Percentiles rank a stretch among this genome's conserved stretches.
phyloP scores from a whole-genome alignment of 1,284 basidiomycete genomes.

The Puccinia triticina region DNA sequence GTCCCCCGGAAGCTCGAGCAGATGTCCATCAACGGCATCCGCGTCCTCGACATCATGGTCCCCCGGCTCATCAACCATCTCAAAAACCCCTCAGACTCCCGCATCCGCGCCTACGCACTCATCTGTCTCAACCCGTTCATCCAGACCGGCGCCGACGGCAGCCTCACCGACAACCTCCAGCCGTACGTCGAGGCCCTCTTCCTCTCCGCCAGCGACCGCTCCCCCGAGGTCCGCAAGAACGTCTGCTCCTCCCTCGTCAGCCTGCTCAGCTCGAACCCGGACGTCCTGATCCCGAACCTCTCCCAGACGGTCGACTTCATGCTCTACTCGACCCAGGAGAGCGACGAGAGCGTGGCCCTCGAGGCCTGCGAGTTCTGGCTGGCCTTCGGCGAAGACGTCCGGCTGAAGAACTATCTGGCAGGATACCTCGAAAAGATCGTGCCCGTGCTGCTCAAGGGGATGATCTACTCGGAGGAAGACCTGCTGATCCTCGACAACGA shows the following conservation, averaged over 20 bases:
- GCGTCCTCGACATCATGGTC: conserved; percentile 89
- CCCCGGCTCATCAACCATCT: conserved; percentile 88
- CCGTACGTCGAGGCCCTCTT: conserved; percentile 89
- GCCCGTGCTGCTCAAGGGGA: conserved; percentile 90
- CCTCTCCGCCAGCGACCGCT: conserved; percentile 89
- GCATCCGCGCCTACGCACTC: conserved; percentile 90
- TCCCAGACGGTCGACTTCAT: conserved; percentile 95
- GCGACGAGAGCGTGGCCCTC: conserved; percentile 88
- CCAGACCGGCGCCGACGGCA: conserved; percentile 73
- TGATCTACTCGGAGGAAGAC: conserved; percentile 96
- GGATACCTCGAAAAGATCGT: conserved; percentile 85
- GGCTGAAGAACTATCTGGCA: conserved; percentile 78
- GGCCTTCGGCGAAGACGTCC: conserved; percentile 93
- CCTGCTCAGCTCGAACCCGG: conserved; percentile 86
- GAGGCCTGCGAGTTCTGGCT: conserved; percentile 99
- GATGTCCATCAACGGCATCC: conserved; percentile 80
- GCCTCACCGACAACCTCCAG: conserved; percentile 88
- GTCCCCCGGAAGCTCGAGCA: conserved; percentile 88
- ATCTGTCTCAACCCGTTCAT: conserved; percentile 93
- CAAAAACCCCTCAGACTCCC: conserved; percentile 73
- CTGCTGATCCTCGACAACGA: conserved; percentile 88
- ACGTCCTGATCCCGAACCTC: conserved; percentile 96
- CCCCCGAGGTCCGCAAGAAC: conserved; percentile 86
- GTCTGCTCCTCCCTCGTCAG: conserved; percentile 95
- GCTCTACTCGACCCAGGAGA: conserved; percentile 96